Evolutionary conservation across 2,329 filamentous ascomycete species (phyloP), one percentile per base, ranked within the genome.

Genomic region (Alternaria gansuensis): DNA sequence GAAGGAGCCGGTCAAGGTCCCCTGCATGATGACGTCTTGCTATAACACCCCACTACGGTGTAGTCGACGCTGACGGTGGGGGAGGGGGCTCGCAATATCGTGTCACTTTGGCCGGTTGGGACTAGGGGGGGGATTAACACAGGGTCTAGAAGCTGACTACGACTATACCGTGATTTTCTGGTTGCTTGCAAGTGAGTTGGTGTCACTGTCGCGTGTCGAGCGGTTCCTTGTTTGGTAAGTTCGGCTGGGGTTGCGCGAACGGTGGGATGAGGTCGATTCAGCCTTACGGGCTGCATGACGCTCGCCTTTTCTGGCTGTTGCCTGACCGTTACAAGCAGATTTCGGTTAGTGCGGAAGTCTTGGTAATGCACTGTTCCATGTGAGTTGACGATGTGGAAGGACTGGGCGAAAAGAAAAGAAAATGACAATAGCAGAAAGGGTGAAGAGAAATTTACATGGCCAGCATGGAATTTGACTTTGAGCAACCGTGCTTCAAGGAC

Each of bases 111-210:
- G 48, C 13, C 29, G 10, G 11, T 50, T 50, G 48, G 23, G 14
- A 37, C n/a, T 36, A n/a, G 14, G 34, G 48, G 11, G 11, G 23
- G 24, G 41, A 23, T 40, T 40, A 23, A 24, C 23, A 17, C 17
- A 48, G 44, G 21, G 44, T 31, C 44, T 34, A n/a, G 44, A 48
- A 36, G 31, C 44, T 48, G 44, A 48, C 44, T 10, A 31, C 21
- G 31, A 48, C 44, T 48, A 17, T 48, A 34, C 44, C 33, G 3
- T 36, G 21, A 33, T 5, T 23, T 2, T 26, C 11, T 17, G 17
- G 24, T 48, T 13, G 31, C 33, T 34, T n/a, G 17, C 21, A 23
- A 48, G 21, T 9, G 31, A 34, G 21, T 34, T 48, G 31, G 23
- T 34, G 24, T 6, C 14, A 34, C 23, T 17, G 44, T 36, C 13